These are phyloP conservation scores for Pyrenula massariospora DNA, from an alignment of 495 filamentous ascomycete genomes.

Conservation along the genomic window DNA sequence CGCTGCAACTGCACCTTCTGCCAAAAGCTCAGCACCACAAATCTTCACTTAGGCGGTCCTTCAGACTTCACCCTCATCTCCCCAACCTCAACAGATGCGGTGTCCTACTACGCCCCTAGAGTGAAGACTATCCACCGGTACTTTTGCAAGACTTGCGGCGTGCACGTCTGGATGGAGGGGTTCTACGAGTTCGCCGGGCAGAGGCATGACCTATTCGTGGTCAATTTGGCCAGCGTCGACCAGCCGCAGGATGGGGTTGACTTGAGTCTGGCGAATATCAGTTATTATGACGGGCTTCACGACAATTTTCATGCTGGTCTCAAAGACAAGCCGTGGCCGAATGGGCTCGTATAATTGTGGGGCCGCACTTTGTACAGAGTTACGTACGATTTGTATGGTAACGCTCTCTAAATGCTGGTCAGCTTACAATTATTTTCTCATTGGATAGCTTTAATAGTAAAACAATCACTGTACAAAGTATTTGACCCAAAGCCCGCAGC, in stretches of 20 bases:
- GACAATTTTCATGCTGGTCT: not conserved
- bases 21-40: not conserved
- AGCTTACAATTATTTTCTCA: no score
- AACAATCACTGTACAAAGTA: no score
- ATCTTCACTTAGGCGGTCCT: not conserved
- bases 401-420: no score
- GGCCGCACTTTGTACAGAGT: no score
- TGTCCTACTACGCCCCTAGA: not conserved
- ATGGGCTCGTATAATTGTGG: not conserved
- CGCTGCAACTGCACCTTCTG: not conserved
- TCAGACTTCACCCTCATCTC: not conserved
- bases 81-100: not conserved
- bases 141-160: not conserved
- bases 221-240: not conserved
- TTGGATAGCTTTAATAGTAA: no score
- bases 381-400: no score
- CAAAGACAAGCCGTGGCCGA: not conserved
- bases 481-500: no score
- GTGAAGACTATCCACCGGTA: not conserved
- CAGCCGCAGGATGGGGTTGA: not conserved
- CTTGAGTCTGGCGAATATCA: not conserved
- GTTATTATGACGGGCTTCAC: not conserved
- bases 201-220: not conserved
- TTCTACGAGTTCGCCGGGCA: not conserved
- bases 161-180: not conserved